A percentile compares a stretch with the other conserved stretches of the same genome.
phyloP scores from a whole-genome alignment of 2,329 filamentous ascomycete genomes.

The Pseudonectria buxi region DNA sequence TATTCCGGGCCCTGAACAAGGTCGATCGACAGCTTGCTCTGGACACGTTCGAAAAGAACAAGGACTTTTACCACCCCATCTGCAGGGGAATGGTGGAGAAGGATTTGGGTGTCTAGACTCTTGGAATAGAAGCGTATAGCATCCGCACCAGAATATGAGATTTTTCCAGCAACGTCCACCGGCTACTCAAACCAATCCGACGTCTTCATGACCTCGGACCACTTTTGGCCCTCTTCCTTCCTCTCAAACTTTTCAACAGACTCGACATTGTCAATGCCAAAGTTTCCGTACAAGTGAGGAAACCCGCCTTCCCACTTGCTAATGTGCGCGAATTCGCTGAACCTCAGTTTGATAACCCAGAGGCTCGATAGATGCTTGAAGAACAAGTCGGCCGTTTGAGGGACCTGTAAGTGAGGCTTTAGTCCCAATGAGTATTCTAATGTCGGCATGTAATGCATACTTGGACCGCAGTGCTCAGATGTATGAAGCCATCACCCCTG shows the following conservation, averaged over 20 bases:
- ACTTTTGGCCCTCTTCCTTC: conserved; percentile 33
- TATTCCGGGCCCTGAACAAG: conserved; percentile 70
- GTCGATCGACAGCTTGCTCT: conserved; percentile 69
- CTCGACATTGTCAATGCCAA: conserved; percentile 47
- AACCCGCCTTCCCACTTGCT: conserved; percentile 53
- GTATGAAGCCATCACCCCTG: conserved; percentile 53
- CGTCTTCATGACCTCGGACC: conserved; percentile 38
- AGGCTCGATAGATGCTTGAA: conserved; percentile 34
- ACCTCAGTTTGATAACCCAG: conserved; percentile 49
- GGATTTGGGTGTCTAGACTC: conserved; percentile 50
- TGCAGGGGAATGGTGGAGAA: conserved; percentile 82
- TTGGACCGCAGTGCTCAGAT: conserved; percentile 52
- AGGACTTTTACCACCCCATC: conserved; percentile 93
- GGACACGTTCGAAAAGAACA: conserved; percentile 78
- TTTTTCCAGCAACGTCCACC: background rate
- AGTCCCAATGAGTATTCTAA: background rate
- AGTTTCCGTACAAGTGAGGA: conserved; percentile 53
- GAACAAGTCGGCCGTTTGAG: conserved; percentile 38
- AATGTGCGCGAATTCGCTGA: conserved; percentile 34
- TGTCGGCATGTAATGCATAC: conserved; percentile 23
- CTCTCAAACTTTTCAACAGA: conserved; percentile 40
- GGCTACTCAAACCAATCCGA: conserved; percentile 36
- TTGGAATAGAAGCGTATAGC: background rate
- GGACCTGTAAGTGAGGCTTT: conserved; percentile 29
- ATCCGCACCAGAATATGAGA: background rate